phyloP scores from a whole-genome alignment of 2,329 filamentous ascomycete genomes.

The Colletotrichum orbiculare region DNA sequence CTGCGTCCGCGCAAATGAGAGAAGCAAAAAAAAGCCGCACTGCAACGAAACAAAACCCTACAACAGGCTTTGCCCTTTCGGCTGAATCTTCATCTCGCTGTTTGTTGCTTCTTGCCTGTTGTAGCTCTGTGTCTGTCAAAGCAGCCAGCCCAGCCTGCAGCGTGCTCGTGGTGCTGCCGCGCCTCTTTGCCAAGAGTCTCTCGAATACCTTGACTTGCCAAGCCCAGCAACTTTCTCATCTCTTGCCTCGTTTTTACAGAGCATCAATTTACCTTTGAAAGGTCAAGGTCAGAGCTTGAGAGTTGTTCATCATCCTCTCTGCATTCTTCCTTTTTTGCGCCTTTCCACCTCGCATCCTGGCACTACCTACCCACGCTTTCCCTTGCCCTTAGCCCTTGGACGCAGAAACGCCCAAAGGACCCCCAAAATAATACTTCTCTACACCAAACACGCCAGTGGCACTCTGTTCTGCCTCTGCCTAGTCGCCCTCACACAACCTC shows the following conservation, averaged over 20 bases:
- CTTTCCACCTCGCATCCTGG: neutral
- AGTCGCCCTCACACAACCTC: neutral
- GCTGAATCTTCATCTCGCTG: neutral
- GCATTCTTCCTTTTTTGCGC: constrained; percentile 8
- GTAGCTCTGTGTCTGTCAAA: constrained; percentile 1
- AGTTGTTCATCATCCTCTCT: neutral
- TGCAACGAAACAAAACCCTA: constrained; percentile 32
- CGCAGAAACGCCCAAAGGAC: constrained; percentile 24
- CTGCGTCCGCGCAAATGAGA: too few species aligned
- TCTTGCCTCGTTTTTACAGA: constrained; percentile 11
- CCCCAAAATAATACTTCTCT: constrained; percentile 32
- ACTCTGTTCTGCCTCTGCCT: constrained; percentile 13
- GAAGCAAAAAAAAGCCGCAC: constrained; percentile 45
- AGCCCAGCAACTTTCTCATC: constrained; percentile 23
- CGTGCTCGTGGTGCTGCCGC: constrained; percentile 11
- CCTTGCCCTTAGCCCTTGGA: constrained; percentile 1
- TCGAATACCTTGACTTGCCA: constrained; percentile 28
- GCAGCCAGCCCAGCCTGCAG: neutral
- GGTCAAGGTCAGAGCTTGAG: too few species aligned
- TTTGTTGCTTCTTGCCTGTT: constrained; percentile 9
- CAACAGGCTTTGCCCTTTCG: neutral
- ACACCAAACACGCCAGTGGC: constrained; percentile 30
- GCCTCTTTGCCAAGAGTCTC: constrained; percentile 25
- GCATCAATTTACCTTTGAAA: neutral
- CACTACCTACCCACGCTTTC: neutral